Evolutionary conservation across 805 yeast genomes (phyloP), one percentile per base, ranked within the genome.

Genomic region (Spathaspora girioi): DNA sequence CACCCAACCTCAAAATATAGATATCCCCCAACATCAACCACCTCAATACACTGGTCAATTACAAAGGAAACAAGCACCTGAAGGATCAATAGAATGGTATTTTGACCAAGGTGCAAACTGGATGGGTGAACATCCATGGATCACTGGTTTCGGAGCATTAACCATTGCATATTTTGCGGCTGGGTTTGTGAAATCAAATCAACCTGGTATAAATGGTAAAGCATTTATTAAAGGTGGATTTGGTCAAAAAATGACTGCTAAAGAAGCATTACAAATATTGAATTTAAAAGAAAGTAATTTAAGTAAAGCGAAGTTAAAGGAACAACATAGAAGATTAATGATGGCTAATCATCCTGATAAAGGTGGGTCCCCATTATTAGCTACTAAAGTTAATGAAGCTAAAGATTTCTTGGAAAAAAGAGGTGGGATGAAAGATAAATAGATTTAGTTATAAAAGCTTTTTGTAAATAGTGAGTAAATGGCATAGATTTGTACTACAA

Each of bases 341-440:
- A 70, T 89, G 69, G 80, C 87, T 47, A 92, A 92, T 67, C 97
- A 92, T 65, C 97, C 97, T 10, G 97, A 92, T 73, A 87, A 84
- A 65, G 97, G 97, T 32, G 97, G 97, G 1, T 86, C 96, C 10
- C 88, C 96, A 26, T 90, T 80, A 61, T 67, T 92, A 67, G 97
- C 97, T 45, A 84, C 92, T 52, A 92, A 92, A 74, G 86, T 92
- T 54, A 92, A 92, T 66, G 97, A 92, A 71, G 97, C 97, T 26
- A 91, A 87, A 66, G 92, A 84, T 60, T 80, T 87, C 60, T 72
- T 89, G 65, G 94, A 89, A 59, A 82, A 83, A 67, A 79, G 90
- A 63, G 84, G 84, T 38, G 78, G 79, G 15, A 56, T 75, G 70
- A 73, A 73, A 62, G 63, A 65, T 53, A 71, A 72, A 60, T 70